A percentile compares a stretch with the other conserved stretches of the same genome.
These are phyloP conservation scores for Cicer yamashitae DNA, from an alignment of 306 rosid genomes.

Conservation along the genomic window DNA sequence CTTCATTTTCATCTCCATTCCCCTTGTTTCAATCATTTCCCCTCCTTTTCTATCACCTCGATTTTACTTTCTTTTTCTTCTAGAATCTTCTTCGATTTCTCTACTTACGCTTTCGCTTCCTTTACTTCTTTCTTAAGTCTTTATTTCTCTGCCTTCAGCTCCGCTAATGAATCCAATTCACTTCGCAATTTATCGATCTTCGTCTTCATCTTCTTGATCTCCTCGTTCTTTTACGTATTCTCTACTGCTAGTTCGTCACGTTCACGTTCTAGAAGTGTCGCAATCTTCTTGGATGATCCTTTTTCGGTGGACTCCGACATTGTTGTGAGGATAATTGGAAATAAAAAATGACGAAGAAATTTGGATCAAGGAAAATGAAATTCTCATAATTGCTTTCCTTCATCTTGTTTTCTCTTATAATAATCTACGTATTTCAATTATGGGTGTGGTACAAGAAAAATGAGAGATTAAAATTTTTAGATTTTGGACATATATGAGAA, in stretches of 20 bases:
- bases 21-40: slow-evolving; percentile 49
- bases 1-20: slow-evolving; percentile 64
- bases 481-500: too few species aligned
- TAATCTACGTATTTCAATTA: too few species aligned
- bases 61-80: slow-evolving; percentile 54
- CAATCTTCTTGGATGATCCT: neutral
- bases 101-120: slow-evolving; percentile 48
- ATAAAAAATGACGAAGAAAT: neutral
- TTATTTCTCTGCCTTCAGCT: slow-evolving; percentile 58
- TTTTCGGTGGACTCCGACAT: slow-evolving; percentile 52
- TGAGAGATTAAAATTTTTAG: too few species aligned
- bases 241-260: slow-evolving; percentile 49
- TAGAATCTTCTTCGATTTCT: slow-evolving; percentile 43
- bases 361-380: neutral
- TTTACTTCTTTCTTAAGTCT: slow-evolving; percentile 58
- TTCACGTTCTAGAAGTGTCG: slow-evolving; percentile 58
- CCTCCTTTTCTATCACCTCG: slow-evolving; percentile 58
- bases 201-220: slow-evolving; percentile 41
- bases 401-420: too few species aligned
- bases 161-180: slow-evolving; percentile 49
- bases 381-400: too few species aligned
- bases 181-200: slow-evolving; percentile 52
- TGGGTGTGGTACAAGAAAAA: too few species aligned
- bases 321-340: slow-evolving; percentile 2
- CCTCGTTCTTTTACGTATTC: slow-evolving; percentile 47